These are phyloP conservation scores for Mangifera indica DNA, from an alignment of 345 rosid species.

Conservation along the genomic window DNA sequence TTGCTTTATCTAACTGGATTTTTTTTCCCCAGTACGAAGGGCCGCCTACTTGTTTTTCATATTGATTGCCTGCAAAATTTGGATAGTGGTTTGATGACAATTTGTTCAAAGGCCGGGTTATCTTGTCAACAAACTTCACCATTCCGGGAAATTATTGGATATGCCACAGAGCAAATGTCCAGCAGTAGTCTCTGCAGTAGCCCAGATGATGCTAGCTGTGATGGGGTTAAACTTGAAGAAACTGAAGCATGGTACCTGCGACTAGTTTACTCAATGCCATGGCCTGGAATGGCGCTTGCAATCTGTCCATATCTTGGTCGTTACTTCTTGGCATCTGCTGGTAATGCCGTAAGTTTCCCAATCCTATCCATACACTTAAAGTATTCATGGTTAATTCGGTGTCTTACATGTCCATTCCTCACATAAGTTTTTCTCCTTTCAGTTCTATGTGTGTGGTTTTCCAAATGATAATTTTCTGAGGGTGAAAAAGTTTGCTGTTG, in stretches of 20 bases:
- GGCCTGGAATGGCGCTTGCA: conserved; percentile 92
- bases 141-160: conserved; percentile 66
- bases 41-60: conserved; percentile 78
- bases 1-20: conserved; percentile 8
- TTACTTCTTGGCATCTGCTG: conserved; percentile 93
- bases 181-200: conserved; percentile 83
- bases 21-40: conserved; percentile 69
- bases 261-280: conserved; percentile 46
- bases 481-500: conserved; percentile 67
- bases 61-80: conserved; percentile 67
- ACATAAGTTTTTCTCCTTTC: conserved; percentile 30
- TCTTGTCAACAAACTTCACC: conserved; percentile 84
- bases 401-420: conserved; percentile 18
- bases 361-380: conserved; percentile 16
- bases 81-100: conserved; percentile 71
- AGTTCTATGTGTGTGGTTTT: conserved; percentile 91
- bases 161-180: conserved; percentile 70
- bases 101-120: conserved; percentile 65
- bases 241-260: conserved; percentile 81
- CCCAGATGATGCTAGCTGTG: conserved; percentile 76
- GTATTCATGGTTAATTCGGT: conserved; percentile 5
- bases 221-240: conserved; percentile 81
- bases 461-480: conserved; percentile 64
- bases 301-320: conserved; percentile 89
- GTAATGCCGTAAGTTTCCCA: conserved; percentile 76